A percentile compares a stretch with the other conserved stretches of the same genome.
Evolutionary conservation across 371 early-diverging fungal genomes (phyloP).

Genomic region (Rhizopus sp.): DNA sequence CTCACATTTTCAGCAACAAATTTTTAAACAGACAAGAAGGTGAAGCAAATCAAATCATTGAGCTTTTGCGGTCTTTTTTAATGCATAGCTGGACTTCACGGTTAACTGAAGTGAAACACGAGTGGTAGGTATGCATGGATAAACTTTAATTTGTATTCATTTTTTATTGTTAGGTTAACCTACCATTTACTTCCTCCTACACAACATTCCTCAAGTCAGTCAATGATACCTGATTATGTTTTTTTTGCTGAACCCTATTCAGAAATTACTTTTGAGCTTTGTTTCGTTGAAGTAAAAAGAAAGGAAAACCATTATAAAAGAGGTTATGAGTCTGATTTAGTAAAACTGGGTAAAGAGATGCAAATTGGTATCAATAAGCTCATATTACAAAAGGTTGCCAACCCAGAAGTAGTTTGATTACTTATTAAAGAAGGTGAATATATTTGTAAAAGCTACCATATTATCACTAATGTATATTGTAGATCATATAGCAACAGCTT

Average conservation of each 20-base stretch:
- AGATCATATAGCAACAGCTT: neutral
- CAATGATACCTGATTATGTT: constrained; percentile 4
- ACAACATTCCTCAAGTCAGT: constrained; percentile 1
- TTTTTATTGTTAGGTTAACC: constrained; percentile 5
- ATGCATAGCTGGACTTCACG: constrained; percentile 3
- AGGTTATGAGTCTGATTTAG: constrained; percentile 2
- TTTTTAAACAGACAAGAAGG: constrained; percentile 5
- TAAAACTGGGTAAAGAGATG: constrained; percentile 8
- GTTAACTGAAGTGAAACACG: constrained; percentile 7
- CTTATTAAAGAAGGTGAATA: neutral
- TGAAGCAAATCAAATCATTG: constrained; percentile 10
- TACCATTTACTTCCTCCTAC: constrained; percentile 1
- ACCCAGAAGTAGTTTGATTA: constrained; percentile 1
- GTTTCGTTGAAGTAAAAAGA: constrained; percentile 10
- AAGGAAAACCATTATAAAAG: constrained; percentile 5
- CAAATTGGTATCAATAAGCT: constrained; percentile 5
- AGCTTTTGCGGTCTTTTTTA: neutral
- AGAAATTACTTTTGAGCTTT: neutral
- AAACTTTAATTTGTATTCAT: constrained; percentile 7
- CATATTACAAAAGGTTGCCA: neutral
- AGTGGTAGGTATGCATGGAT: constrained; percentile 7
- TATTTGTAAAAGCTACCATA: no score
- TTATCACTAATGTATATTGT: neutral
- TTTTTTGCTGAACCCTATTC: constrained; percentile 1
- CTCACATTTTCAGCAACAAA: constrained; percentile 6